Percentiles rank a stretch among this genome's conserved stretches.
Evolutionary conservation across 495 filamentous ascomycete species (phyloP).

Genomic region (Xeromyces bisporus): DNA sequence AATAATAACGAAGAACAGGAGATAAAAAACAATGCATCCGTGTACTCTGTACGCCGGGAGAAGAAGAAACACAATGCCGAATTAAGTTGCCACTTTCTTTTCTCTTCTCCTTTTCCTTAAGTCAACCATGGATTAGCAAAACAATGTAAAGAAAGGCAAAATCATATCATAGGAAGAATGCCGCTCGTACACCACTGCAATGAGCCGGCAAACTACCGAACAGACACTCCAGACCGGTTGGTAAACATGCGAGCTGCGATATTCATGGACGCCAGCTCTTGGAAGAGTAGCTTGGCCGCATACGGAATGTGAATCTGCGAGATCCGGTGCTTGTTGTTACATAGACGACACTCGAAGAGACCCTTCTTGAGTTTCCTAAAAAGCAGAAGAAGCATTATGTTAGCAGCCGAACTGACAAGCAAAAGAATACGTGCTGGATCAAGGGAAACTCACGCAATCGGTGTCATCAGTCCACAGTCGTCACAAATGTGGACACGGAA

Average conservation of each 20-base stretch:
- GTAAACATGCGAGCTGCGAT: constrained; percentile 96
- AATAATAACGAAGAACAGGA: too few relatives aligned
- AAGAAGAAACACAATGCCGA: constrained; percentile 2
- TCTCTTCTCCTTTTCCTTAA: constrained; percentile 5
- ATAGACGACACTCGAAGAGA: constrained; percentile 88
- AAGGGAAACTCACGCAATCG: constrained; percentile 95
- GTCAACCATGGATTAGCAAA: too few relatives aligned
- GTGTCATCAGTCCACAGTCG: constrained; percentile 97
- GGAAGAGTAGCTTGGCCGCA: constrained; percentile 95
- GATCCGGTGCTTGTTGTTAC: constrained; percentile 96
- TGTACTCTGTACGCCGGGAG: constrained; percentile 15
- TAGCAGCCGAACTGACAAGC: constrained; percentile 1
- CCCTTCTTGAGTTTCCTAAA: constrained; percentile 84
- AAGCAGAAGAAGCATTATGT: constrained; percentile 12
- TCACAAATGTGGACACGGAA: constrained; percentile 97
- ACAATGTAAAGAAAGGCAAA: too few relatives aligned
- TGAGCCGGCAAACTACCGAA: too few relatives aligned
- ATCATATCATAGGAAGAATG: too few relatives aligned
- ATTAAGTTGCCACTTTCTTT: background rate
- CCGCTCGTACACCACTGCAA: too few relatives aligned
- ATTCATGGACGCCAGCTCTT: constrained; percentile 95
- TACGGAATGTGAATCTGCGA: constrained; percentile 96
- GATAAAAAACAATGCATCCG: too few relatives aligned
- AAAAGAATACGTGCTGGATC: too few relatives aligned
- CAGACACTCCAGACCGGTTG: constrained; percentile 37